phyloP scores from a whole-genome alignment of 495 filamentous ascomycete genomes.

The Penicillium waksmanii region DNA sequence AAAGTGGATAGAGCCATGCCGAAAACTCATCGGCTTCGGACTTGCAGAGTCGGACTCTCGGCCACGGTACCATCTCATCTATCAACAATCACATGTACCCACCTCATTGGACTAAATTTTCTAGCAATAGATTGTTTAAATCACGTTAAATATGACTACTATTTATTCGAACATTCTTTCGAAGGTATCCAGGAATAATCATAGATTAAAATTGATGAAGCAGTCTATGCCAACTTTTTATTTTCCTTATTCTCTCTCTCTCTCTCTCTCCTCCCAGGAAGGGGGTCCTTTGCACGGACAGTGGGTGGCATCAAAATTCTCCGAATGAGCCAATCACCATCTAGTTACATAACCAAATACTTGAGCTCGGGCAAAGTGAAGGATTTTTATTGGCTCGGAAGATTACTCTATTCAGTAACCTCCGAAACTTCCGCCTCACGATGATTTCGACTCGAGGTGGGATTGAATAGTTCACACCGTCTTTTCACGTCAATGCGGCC shows the following conservation, averaged over 20 bases:
- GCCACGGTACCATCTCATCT: neutral
- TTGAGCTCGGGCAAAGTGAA: neutral
- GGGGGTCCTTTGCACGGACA: too few relatives aligned
- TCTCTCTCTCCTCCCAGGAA: too few relatives aligned
- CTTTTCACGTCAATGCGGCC: neutral
- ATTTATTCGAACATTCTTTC: too few relatives aligned
- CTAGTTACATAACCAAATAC: too few relatives aligned
- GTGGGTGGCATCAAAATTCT: too few relatives aligned
- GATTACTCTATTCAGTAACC: neutral
- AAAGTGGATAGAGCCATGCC: neutral
- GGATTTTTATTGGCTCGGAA: neutral
- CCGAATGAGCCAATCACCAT: too few relatives aligned
- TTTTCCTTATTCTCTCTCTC: too few relatives aligned
- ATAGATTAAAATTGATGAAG: neutral
- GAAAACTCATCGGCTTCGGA: neutral
- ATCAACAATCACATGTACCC: neutral
- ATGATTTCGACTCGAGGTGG: neutral
- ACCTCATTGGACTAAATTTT: too few relatives aligned
- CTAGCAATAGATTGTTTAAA: too few relatives aligned
- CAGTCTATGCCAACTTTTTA: neutral
- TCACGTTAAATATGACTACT: too few relatives aligned
- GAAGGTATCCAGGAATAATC: too few relatives aligned
- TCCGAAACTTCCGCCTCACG: neutral
- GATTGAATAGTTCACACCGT: slow-evolving; percentile 1
- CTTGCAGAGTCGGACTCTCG: neutral